phyloP scores from a whole-genome alignment of 2,329 filamentous ascomycete genomes.

The Clonostachys chloroleuca region DNA sequence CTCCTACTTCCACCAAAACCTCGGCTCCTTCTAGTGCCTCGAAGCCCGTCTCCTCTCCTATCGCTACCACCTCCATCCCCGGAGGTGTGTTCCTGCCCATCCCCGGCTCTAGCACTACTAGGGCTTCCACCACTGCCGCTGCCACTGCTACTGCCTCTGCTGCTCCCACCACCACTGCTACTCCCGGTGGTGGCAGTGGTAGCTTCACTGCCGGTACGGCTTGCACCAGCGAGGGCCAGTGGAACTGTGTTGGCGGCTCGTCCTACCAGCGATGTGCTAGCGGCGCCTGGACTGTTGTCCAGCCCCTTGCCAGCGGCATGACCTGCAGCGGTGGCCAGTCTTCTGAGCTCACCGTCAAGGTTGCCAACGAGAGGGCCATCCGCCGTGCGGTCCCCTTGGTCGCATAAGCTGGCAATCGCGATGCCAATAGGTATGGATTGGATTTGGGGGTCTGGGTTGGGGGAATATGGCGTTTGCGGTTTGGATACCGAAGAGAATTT shows the following conservation, averaged over 20 bases:
- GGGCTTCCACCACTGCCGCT: conserved; percentile 6
- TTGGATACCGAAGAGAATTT: too few relatives aligned
- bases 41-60: not conserved
- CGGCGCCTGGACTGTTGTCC: conserved; percentile 40
- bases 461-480: too few relatives aligned
- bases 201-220: conserved; percentile 32
- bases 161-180: conserved; percentile 5
- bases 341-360: conserved; percentile 26
- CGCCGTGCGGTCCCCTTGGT: too few relatives aligned
- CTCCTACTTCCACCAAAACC: conserved; percentile 7
- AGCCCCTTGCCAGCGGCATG: conserved; percentile 38
- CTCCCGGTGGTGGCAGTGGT: conserved; percentile 10
- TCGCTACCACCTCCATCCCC: conserved; percentile 7
- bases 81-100: conserved; percentile 15
- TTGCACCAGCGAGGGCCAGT: conserved; percentile 42
- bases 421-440: too few relatives aligned
- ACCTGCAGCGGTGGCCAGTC: conserved; percentile 36
- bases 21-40: not conserved
- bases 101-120: conserved; percentile 7
- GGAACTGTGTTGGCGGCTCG: conserved; percentile 47
- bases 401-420: too few relatives aligned
- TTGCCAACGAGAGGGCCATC: too few relatives aligned
- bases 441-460: too few relatives aligned
- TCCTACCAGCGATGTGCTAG: conserved; percentile 52
- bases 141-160: conserved; percentile 10